Evolutionary conservation across 2,329 filamentous ascomycete species (phyloP), one percentile per base, ranked within the genome.

Genomic region (Acephala macrosclerotiorum): DNA sequence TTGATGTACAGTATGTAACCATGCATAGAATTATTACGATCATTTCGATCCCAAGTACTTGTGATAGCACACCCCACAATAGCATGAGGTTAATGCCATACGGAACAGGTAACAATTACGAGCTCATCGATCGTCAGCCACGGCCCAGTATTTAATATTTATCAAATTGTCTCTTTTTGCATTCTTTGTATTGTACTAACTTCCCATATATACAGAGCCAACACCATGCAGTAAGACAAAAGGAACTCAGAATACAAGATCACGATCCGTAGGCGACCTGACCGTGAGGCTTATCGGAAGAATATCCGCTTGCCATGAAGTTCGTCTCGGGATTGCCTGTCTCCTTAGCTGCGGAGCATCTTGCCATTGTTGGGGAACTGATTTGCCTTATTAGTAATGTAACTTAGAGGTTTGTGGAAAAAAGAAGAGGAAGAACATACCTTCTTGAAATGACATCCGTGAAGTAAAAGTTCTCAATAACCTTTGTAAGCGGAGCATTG

Each of bases 341-440:
- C 65, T 91, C 91, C 87, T 97, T 98, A 72, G 94, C 92, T 61
- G 93, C 95, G 58, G 94, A 97, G 85, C 94, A 97, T 77, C 96
- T 92, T 67, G 96, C 96, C 96, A 99, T 99, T 65, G 96, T 99
- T 60, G 96, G 94, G 69, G 94, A 97, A 84, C 94, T 97, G 68
- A 40, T 47, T 35, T 33, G 14, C 14, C 7, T 38, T n/a, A 14
- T 38, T 14, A 38, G 36, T 14, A 38, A 38, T 38, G 14, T 49
- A 12, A 11, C 40, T 66, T 61, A 65, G 57, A 47, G 36, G 12
- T 57, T 47, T 36, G 14, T 6, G 25, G 9, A 3, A 51, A 9
- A 33, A 12, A 12, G 25, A 45, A 38, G 7, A 58, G 42, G 55
- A 33, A 7, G 53, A n/a, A 55, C 89, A 80, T 83, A 96, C 93